phyloP scores from a whole-genome alignment of 306 rosid genomes.

The Vicia villosa region DNA sequence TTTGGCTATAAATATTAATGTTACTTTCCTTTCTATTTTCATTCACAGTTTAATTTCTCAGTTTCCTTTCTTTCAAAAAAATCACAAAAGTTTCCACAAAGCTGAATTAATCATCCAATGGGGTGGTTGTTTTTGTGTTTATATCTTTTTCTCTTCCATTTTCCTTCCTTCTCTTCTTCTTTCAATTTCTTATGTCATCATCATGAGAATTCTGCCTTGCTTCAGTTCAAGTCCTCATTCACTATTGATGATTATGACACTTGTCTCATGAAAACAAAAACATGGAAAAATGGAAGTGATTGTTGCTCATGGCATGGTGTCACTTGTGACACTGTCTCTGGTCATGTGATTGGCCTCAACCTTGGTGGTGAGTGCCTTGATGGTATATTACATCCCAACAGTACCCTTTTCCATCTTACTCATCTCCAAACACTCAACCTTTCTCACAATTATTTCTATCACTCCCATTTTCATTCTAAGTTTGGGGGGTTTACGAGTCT shows the following conservation, averaged over 20 bases:
- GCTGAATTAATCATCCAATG: neutral
- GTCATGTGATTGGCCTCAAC: conserved; percentile 30
- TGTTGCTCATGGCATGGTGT: conserved; percentile 38
- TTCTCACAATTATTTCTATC: neutral
- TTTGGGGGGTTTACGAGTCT: neutral
- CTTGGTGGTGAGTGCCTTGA: neutral
- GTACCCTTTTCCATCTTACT: neutral
- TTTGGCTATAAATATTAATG: neutral
- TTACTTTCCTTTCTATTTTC: neutral
- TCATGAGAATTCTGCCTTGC: neutral
- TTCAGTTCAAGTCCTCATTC: neutral
- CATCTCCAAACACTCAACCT: conserved; percentile 30
- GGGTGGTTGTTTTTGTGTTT: neutral
- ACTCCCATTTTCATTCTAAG: neutral
- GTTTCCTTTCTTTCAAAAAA: neutral
- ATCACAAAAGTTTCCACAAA: neutral
- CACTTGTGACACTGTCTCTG: neutral
- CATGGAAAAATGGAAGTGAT: conserved; percentile 24
- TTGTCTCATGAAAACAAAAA: neutral
- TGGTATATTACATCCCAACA: conserved; percentile 10
- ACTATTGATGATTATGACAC: accelerated
- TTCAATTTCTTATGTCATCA: neutral
- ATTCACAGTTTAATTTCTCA: neutral
- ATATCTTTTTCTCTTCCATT: neutral
- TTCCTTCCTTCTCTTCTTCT: neutral